Evolutionary conservation across 1,284 basidiomycete species (phyloP), one percentile per base, ranked within the genome.

Genomic region (Tremellales sp.): DNA sequence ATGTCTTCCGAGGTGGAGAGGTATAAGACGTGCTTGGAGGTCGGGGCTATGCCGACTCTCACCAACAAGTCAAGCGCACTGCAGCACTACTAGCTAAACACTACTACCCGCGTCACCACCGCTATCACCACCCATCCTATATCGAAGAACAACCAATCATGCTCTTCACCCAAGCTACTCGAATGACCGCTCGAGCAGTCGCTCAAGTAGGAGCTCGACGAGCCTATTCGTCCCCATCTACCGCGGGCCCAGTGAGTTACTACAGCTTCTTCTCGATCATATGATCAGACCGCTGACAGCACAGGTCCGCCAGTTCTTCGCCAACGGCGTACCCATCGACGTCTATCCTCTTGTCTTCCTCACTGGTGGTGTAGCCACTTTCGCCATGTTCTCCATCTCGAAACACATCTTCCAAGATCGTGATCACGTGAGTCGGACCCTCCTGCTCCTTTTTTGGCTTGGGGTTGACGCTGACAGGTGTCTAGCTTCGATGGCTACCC

Each of bases 371-470:
- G 42, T 31, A 12, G 5, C 24, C 6, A 29, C 21, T 7, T 43
- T 19, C 6, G 15, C 26, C n/a, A 23, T 11, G 4, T 26, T 43
- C 24, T 27, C n/a, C 8, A 43, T 43, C 19, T 22, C 39, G 7
- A n/a, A 17, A 27, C 42, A 31, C 27, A 25, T 31, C 15, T 13
- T 27, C 4, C 42, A 43, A 17, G 25, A 31, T 21, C 39, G 39
- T 21, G 39, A 40, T 40, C 39, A 40, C 21, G 39, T 40, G 23
- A 40, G 39, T 40, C 19, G n/a, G n/a, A n/a, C n/a, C n/a, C 41
- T 22, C 41, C 41, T 43, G 19, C 13, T 26, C 5, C 17, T 11
- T 23, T 23, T 10, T 23, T 10, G 17, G 15, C 24, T 33, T 6
- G 43, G 3, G 7, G 24, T 17, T 11, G n/a, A 40, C 11, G 3